Percentiles rank a stretch among this genome's conserved stretches.
These are phyloP conservation scores for Plasmodium billcollinsi DNA, from an alignment of 169 alveolate species.

Conservation along the genomic window DNA sequence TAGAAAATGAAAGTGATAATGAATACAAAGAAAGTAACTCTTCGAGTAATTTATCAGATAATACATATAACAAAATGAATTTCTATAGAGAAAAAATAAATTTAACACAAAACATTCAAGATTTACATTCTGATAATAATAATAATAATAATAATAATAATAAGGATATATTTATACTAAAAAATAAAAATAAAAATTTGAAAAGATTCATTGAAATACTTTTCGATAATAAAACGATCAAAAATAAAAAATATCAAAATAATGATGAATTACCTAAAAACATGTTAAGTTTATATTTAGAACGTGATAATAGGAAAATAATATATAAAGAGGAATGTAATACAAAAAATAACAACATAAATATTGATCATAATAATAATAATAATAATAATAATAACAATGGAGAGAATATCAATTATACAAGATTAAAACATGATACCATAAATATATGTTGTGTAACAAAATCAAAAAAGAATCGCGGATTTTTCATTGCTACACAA, in stretches of 20 bases:
- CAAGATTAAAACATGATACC: neutral
- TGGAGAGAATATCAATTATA: neutral
- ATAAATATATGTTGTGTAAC: constrained; percentile 29
- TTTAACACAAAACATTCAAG: constrained; percentile 13
- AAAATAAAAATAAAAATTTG: constrained; percentile 33
- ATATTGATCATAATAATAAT: neutral
- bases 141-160: too few species aligned
- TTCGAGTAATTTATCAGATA: constrained; percentile 33
- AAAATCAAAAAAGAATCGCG: constrained; percentile 23
- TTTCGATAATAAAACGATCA: neutral
- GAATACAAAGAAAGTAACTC: constrained; percentile 22
- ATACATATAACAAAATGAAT: constrained; percentile 33
- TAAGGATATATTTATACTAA: neutral
- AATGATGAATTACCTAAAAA: neutral
- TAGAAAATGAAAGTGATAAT: constrained; percentile 13
- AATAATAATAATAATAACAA: neutral
- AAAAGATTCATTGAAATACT: constrained; percentile 32
- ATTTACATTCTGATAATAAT: neutral
- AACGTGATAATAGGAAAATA: constrained; percentile 21
- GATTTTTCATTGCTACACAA: constrained; percentile 24
- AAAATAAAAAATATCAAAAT: constrained; percentile 10
- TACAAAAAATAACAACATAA: constrained; percentile 15
- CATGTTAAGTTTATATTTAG: constrained; percentile 22
- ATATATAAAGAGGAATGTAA: constrained; percentile 28
- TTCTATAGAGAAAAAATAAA: constrained; percentile 54